Base-by-base conservation (phyloP, 2,329 filamentous ascomycete genomes). In the Ascochyta rabiei region DNA sequence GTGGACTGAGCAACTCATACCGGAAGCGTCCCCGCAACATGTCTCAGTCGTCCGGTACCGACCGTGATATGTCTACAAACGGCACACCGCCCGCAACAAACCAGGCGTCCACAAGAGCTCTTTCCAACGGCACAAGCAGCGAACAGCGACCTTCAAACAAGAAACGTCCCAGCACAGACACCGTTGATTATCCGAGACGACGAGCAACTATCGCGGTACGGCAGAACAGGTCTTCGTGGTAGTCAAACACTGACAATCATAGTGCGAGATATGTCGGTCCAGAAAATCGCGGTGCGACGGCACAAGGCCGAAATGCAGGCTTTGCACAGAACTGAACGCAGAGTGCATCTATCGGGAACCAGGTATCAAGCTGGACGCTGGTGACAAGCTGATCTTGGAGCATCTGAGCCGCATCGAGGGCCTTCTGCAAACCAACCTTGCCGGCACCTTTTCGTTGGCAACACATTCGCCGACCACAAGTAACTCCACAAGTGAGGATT, bases 331-430 rank as follows among this genome's bases (percentile, higher is more conserved):
- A 71, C 80, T 93, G 35, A 89, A 90, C 49, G 90, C 89, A 39
- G 89, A 93, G 60, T 95, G 90, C 74, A 83, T 93, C 61, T 95
- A 95, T 74, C 85, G 90, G 60, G 90, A 95, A 72, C 90, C 90
- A 6, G 90, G 90, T 2, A 90, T 93, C 79, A 95, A 95, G 76
- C 84, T 95, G 9, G 90, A 95, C 72, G 89, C 90, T 31, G 90
- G 90, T 61, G 90, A 93, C 79, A 93, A 93, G 77, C 80, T 95
- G 52, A 95, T 95, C 57, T 78, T 95, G 33, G 90, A 93, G 71
- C 87, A 89, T 51, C 80, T 95, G 31, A 86, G 83, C 64, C 86
- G 89, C 48, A 93, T 95, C 66, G 90, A 95, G 74, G 88, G 82
- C 45, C 78, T 95, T 39, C 80, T 95, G n/a, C 89, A 93, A 71